Evolutionary conservation across 2,329 filamentous ascomycete species (phyloP), one percentile per base, ranked within the genome.

Genomic region (Leptosphaerulina australis): DNA sequence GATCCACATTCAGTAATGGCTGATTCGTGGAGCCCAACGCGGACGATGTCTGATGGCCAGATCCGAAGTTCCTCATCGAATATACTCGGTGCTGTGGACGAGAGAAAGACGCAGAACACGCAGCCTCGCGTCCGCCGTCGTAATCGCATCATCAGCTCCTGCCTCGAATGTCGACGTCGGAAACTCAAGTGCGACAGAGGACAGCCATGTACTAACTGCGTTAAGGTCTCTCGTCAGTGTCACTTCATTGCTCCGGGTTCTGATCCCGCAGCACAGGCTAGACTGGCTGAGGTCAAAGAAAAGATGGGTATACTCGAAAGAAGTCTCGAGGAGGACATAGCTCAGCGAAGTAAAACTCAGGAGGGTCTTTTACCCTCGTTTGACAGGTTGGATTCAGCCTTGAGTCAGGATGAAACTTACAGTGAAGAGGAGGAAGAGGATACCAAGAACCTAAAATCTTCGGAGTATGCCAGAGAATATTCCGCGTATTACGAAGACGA

Each of bases 161-260:
- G 71, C 44, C 64, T 74, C 14, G 71, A 74, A 55, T 74, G 70
- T 67, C 82, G 89, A 29, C 83, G 88, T 17, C 82, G 89, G 30
- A 93, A 93, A 73, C 77, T 91, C 47, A 90, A 88, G 69, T 93
- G 89, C 74, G 86, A 90, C 75, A 90, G 89, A 67, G 73, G 78
- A 15, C 81, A 87, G 40, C 87, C 89, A 53, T 93, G 88, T 67
- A 79, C 79, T 56, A 89, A 89, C 70, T 88, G 85, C 70, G 73
- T 70, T n/a, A 74, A 78, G 41, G 77, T 76, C 64, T 63, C 68
- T n/a, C 74, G 79, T 14, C 76, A 80, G 57, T 83, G 81, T 59
- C 69, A 88, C 28, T 90, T 88, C 65, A 78, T 90, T 26, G 83
- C 84, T 2, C 81, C 84, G 0, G 81, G 84, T 17, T 76, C 88